These are phyloP conservation scores for Colletotrichum tropicicola DNA, from an alignment of 2,329 filamentous ascomycete species.

Conservation along the genomic window DNA sequence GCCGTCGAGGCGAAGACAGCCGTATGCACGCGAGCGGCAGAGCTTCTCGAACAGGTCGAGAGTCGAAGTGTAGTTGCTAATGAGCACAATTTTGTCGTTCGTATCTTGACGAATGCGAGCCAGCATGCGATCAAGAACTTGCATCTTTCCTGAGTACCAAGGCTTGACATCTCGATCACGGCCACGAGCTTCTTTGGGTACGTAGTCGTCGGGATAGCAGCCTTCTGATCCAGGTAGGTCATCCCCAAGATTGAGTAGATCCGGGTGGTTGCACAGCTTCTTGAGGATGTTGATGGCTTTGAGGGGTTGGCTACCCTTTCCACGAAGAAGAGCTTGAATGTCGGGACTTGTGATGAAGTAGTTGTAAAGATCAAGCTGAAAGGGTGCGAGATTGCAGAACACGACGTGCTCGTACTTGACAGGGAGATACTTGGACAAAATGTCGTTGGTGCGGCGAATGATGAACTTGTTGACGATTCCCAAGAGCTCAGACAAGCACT, in stretches of 20 bases:
- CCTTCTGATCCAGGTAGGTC: conserved; percentile 90
- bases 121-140: conserved; percentile 97
- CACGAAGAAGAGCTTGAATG: conserved; percentile 89
- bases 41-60: conserved; percentile 93
- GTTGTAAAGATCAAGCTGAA: conserved; percentile 94
- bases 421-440: conserved; percentile 95
- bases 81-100: conserved; percentile 98
- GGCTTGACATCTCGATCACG: conserved; percentile 92
- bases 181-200: conserved; percentile 86
- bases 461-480: conserved; percentile 96
- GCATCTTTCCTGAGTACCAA: conserved; percentile 99
- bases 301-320: conserved; percentile 93
- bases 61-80: conserved; percentile 98
- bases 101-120: conserved; percentile 94
- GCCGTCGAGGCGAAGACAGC: conserved; percentile 88
- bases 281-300: conserved; percentile 98
- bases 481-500: conserved; percentile 83
- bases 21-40: conserved; percentile 86
- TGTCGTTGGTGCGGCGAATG: conserved; percentile 96
- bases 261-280: conserved; percentile 98
- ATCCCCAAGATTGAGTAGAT: conserved; percentile 82
- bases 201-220: conserved; percentile 85
- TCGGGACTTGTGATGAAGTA: conserved; percentile 97
- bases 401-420: conserved; percentile 99
- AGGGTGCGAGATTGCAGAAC: conserved; percentile 93